These are phyloP conservation scores for Bacidia rubella DNA, from an alignment of 495 filamentous ascomycete genomes.

Conservation along the genomic window DNA sequence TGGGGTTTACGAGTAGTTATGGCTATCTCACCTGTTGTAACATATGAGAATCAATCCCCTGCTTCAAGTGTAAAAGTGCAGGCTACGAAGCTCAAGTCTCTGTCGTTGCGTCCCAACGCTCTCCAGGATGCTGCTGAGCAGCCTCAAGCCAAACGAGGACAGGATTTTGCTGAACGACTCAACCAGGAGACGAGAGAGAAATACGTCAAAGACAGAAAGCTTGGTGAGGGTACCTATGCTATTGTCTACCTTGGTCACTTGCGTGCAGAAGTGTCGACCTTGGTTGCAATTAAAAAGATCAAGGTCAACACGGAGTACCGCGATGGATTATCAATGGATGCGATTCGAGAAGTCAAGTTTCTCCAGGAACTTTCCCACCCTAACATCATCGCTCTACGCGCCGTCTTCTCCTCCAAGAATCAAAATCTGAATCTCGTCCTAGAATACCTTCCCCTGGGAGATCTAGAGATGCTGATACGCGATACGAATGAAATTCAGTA, in stretches of 20 bases:
- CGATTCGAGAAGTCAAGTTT: slow-evolving; percentile 87
- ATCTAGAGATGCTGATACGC: slow-evolving; percentile 86
- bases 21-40: slow-evolving; percentile 33
- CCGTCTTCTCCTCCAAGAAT: slow-evolving; percentile 86
- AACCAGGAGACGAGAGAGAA: slow-evolving; percentile 77
- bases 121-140: background rate
- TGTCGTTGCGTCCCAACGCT: slow-evolving; percentile 23
- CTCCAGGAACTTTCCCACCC: slow-evolving; percentile 91
- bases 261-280: slow-evolving; percentile 46
- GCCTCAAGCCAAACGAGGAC: slow-evolving; percentile 20
- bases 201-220: slow-evolving; percentile 82
- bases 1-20: too few species aligned
- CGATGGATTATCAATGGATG: slow-evolving; percentile 85
- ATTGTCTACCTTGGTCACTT: slow-evolving; percentile 82
- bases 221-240: slow-evolving; percentile 95
- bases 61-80: slow-evolving; percentile 25
- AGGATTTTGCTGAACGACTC: slow-evolving; percentile 69
- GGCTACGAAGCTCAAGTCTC: slow-evolving; percentile 27
- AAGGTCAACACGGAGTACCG: slow-evolving; percentile 74
- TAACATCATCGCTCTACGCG: slow-evolving; percentile 82
- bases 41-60: slow-evolving; percentile 19
- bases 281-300: slow-evolving; percentile 97
- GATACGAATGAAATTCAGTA: slow-evolving; percentile 62
- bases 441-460: slow-evolving; percentile 80
- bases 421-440: slow-evolving; percentile 89